A percentile compares a stretch with the other conserved stretches of the same genome.
Conservation (phyloP, 192 early-diverging fungal species). For the Gorgonomyces haynaldii region DNA sequence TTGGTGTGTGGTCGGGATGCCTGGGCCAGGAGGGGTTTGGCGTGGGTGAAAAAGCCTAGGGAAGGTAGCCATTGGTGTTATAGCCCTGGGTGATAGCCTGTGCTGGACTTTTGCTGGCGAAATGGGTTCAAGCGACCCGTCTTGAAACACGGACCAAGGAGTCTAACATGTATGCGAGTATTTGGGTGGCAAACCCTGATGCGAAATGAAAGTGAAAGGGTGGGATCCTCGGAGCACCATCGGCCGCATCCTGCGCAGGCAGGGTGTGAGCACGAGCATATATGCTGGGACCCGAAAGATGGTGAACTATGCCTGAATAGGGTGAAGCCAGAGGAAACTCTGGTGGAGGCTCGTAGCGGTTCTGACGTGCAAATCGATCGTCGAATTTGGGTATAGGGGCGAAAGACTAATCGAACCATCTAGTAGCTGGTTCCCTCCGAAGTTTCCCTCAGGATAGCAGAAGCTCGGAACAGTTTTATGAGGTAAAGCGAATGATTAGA, state of each 20-base stretch:
- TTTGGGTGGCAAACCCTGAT: slow-evolving; percentile 48
- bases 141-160: slow-evolving; percentile 78
- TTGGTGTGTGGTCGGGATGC: slow-evolving; percentile 37
- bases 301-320: slow-evolving; percentile 76
- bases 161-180: slow-evolving; percentile 69
- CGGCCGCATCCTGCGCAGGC: slow-evolving; percentile 9
- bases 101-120: slow-evolving; percentile 49
- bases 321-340: slow-evolving; percentile 71
- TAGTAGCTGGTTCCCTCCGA: slow-evolving; percentile 77
- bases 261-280: slow-evolving; percentile 44
- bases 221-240: slow-evolving; percentile 18
- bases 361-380: slow-evolving; percentile 68
- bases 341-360: slow-evolving; percentile 66
- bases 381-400: slow-evolving; percentile 72
- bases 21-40: slow-evolving; percentile 48
- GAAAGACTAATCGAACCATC: slow-evolving; percentile 78
- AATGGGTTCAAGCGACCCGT: slow-evolving; percentile 61
- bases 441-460: slow-evolving; percentile 75
- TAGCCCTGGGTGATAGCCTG: slow-evolving; percentile 40
- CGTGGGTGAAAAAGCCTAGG: slow-evolving; percentile 38
- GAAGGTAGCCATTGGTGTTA: slow-evolving; percentile 47
- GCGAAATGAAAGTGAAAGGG: slow-evolving; percentile 24
- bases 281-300: slow-evolving; percentile 70
- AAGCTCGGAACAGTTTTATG: slow-evolving; percentile 67
- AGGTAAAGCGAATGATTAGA: slow-evolving; percentile 76